Evolutionary conservation across 2,329 filamentous ascomycete genomes (phyloP).

Genomic region (Elsinoe ampelina): DNA sequence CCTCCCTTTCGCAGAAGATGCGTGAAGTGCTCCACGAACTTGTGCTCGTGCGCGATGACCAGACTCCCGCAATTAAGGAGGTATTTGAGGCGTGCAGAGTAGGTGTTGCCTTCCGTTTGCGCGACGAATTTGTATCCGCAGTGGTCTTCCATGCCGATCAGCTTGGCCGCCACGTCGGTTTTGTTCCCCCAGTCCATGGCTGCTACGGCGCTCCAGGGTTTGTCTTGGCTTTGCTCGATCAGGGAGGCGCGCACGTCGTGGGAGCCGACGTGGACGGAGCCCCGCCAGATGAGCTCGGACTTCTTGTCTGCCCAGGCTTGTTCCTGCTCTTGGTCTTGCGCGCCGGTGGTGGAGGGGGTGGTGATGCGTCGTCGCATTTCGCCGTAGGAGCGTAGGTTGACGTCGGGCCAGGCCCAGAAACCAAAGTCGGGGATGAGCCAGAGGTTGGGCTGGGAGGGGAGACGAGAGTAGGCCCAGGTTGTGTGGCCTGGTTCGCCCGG

Average conservation of each 20-base stretch:
- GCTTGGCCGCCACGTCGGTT: constrained; percentile 9
- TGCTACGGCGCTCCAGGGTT: constrained; percentile 40
- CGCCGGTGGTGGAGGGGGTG: constrained; percentile 17
- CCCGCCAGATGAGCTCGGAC: constrained; percentile 42
- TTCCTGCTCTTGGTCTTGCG: constrained; percentile 22
- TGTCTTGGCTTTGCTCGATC: constrained; percentile 30
- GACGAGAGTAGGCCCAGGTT: constrained; percentile 37
- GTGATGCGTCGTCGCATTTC: constrained; percentile 33
- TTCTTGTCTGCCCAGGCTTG: constrained; percentile 28
- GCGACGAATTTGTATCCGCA: constrained; percentile 17
- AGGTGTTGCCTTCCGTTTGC: constrained; percentile 27
- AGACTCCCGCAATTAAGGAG: constrained; percentile 27
- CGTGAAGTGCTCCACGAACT: constrained; percentile 25
- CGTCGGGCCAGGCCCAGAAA: constrained; percentile 45
- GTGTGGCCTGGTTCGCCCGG: constrained; percentile 17
- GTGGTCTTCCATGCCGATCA: constrained; percentile 16
- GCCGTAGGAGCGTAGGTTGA: constrained; percentile 36
- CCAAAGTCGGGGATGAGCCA: constrained; percentile 49
- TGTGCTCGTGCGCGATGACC: constrained; percentile 24
- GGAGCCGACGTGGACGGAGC: constrained; percentile 32
- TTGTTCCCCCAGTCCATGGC: constrained; percentile 18
- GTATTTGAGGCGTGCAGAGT: constrained; percentile 28
- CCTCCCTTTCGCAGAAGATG: constrained; percentile 24
- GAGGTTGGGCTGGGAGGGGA: constrained; percentile 22
- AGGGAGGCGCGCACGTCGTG: constrained; percentile 31